Percentiles rank a stretch among this genome's conserved stretches.
phyloP scores from a whole-genome alignment of 345 rosid genomes.

The Rubroshorea leprosula region DNA sequence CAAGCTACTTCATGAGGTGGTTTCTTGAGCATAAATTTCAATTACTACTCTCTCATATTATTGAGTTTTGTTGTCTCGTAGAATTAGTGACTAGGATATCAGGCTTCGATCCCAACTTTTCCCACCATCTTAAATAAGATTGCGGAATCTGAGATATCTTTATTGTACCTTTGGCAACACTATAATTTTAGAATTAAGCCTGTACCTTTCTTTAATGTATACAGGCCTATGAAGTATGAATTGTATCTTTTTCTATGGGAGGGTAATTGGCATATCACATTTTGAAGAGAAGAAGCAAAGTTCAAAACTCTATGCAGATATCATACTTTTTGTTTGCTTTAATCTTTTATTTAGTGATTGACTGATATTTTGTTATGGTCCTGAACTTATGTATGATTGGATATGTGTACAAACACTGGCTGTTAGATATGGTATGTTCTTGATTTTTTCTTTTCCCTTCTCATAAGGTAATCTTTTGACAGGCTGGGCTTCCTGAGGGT shows the following conservation, averaged over 20 bases:
- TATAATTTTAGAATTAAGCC: too few species aligned
- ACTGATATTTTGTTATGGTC: neutral
- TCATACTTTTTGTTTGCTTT: too few species aligned
- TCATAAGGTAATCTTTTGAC: slow-evolving; percentile 9
- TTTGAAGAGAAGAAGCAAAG: too few species aligned
- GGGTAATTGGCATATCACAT: too few species aligned
- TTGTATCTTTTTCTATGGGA: too few species aligned
- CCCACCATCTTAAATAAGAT: too few species aligned
- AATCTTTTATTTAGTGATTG: neutral
- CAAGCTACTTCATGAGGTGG: slow-evolving; percentile 59
- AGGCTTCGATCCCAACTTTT: neutral
- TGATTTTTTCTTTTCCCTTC: slow-evolving; percentile 9
- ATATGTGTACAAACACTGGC: neutral
- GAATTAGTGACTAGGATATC: neutral
- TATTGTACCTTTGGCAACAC: too few species aligned
- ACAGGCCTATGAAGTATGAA: too few species aligned
- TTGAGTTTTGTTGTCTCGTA: neutral
- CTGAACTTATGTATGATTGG: neutral
- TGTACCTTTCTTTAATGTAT: too few species aligned
- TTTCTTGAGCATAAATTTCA: neutral
- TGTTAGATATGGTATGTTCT: neutral
- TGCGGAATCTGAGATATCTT: too few species aligned
- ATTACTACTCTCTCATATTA: neutral
- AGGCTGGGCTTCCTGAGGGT: slow-evolving; percentile 77
- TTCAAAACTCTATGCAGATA: too few species aligned